Base-by-base conservation (phyloP, 1,284 basidiomycete species). In the Boletellus deceptivus region DNA sequence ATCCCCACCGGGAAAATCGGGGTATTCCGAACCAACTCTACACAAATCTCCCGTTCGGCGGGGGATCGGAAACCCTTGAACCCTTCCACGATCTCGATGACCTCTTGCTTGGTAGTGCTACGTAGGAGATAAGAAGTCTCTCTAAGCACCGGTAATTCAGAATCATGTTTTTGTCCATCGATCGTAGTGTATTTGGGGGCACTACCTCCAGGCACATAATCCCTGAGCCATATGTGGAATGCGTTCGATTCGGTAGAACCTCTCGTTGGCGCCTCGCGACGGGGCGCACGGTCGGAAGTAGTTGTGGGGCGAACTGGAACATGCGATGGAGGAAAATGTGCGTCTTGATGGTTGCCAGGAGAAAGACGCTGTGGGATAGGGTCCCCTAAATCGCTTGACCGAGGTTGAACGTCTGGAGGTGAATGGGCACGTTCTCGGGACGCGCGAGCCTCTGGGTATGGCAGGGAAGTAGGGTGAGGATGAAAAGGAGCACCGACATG, bases 1-100 rank as follows among this genome's bases (percentile, higher is more conserved):
- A 39, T 2, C 57, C 20, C 37, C 34, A 66, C 64, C 38, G 58
- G 64, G 22, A 67, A 64, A 36, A 67, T 57, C 0, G 60, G 64
- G 24, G 18, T 38, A 29, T 46, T 51, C 40, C 24, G 38, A 29
- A 55, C 48, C 38, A 67, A 34, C 17, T 46, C 45, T 41, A 63
- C 25, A 37, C 61, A 63, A 16, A 37, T 42, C 18, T 49, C 6
- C 43, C 25, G 50, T 14, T 56, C 31, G 7, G 51, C 39, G 13
- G 25, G 40, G 20, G 1, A 13, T 7, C 51, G 25, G 20, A 59
- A 47, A 0, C 44, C 58, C 11, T 48, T 9, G 25, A 65, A 63
- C 4, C 39, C 44, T 2, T 52, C 18, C 20, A 63, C 60, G 9
- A 63, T 55, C 17, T 45, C 46, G 53, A 54, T 6, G n/a, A 67